phyloP scores from a whole-genome alignment of 2,329 filamentous ascomycete species.

The Ilyonectria destructans region DNA sequence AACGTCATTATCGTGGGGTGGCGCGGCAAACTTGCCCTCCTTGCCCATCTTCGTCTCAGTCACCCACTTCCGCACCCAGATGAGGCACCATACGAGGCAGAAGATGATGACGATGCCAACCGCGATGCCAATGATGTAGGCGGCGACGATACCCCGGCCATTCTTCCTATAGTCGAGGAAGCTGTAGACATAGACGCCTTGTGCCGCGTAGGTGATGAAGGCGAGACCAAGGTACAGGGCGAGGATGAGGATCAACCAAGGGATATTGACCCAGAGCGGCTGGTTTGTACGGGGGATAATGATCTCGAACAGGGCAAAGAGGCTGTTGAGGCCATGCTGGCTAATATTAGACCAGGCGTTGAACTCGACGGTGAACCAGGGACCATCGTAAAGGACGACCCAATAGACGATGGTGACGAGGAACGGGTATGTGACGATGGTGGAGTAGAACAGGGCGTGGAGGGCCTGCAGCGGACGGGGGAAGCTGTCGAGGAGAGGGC shows the following conservation, averaged over 20 bases:
- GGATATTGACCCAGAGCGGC: conserved; percentile 74
- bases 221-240: conserved; percentile 81
- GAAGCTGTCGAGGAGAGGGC: conserved; percentile 71
- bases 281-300: conserved; percentile 76
- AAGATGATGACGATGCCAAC: conserved; percentile 70
- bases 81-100: conserved; percentile 64
- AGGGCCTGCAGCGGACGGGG: conserved; percentile 76
- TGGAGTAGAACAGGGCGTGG: conserved; percentile 77
- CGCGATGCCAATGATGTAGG: conserved; percentile 75
- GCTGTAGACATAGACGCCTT: conserved; percentile 83
- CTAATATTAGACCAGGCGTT: conserved; percentile 78
- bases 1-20: conserved; percentile 43
- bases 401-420: conserved; percentile 83
- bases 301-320: conserved; percentile 84
- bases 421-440: conserved; percentile 75
- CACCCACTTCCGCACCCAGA: conserved; percentile 67
- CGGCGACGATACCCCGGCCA: conserved; percentile 68
- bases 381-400: conserved; percentile 69
- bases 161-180: conserved; percentile 81
- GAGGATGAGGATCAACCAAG: conserved; percentile 79
- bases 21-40: conserved; percentile 60
- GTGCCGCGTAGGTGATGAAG: conserved; percentile 79
- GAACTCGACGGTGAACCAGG: conserved; percentile 69
- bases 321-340: conserved; percentile 82
- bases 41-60: conserved; percentile 64